Evolutionary conservation across 495 filamentous ascomycete genomes (phyloP).

Genomic region (Delitschia confertaspora): DNA sequence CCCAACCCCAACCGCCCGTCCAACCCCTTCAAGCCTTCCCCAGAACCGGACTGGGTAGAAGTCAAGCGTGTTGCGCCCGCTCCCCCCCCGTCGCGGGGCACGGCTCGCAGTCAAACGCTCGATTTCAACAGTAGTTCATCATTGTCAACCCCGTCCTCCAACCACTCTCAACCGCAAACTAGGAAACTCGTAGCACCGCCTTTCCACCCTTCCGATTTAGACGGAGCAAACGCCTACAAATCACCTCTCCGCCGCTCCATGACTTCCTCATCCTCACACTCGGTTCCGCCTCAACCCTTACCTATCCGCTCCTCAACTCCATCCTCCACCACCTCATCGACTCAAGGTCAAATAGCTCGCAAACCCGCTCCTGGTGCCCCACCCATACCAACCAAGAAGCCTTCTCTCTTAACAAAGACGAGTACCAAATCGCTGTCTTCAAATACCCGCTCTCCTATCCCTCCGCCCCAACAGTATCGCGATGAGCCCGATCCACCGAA

Average conservation of each 20-base stretch:
- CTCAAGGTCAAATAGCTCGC: slow-evolving; percentile 17
- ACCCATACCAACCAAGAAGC: slow-evolving; percentile 32
- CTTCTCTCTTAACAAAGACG: slow-evolving; percentile 30
- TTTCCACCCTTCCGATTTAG: slow-evolving; percentile 9
- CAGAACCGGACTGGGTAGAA: slow-evolving; percentile 72
- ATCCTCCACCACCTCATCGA: slow-evolving; percentile 4
- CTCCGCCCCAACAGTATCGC: slow-evolving; percentile 17
- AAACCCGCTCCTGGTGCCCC: slow-evolving; percentile 39
- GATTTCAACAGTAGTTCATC: slow-evolving; percentile 12
- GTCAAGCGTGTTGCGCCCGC: slow-evolving; percentile 30
- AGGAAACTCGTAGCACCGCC: slow-evolving; percentile 20
- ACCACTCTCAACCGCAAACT: not conserved
- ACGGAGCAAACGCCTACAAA: slow-evolving; percentile 9
- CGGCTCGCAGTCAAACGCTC: slow-evolving; percentile 3
- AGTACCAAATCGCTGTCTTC: slow-evolving; percentile 11
- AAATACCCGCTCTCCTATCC: slow-evolving; percentile 3
- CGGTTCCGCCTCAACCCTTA: slow-evolving; percentile 10
- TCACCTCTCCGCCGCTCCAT: slow-evolving; percentile 2
- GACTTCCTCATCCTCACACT: slow-evolving; percentile 8
- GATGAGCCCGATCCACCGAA: not conserved
- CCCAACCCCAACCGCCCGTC: slow-evolving; percentile 64
- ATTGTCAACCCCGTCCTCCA: not conserved
- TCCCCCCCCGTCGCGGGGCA: slow-evolving; percentile 15
- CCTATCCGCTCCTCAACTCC: slow-evolving; percentile 1
- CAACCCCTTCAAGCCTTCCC: slow-evolving; percentile 67